Evolutionary conservation across 805 yeast species (phyloP), one percentile per base, ranked within the genome.

Genomic region (Diddensiella santjacobensis): DNA sequence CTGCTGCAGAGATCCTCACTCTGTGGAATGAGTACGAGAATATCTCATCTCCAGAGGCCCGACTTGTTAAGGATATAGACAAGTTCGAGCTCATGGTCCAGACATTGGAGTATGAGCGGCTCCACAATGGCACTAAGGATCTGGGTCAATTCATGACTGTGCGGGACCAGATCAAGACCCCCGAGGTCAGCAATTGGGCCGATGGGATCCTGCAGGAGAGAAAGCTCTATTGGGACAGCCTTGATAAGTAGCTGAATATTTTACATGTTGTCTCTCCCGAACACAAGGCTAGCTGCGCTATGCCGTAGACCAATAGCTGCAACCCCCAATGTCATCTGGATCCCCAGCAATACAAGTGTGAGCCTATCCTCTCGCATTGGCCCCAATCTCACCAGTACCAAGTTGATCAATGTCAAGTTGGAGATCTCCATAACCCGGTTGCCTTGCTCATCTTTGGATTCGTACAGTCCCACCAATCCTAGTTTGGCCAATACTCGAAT

Each of bases 1-100:
- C 84, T 31, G 82, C 93, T 10, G 56, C 68, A 29, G 89, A 85
- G 56, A 72, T 91, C 45, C 63, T 74, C 50, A 82, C 81, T 35
- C 75, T 81, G 52, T 91, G 96, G 96, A 68, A 82, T 48, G 96
- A 88, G 64, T 91, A 91, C 68, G 99, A 91, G 70, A 81, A 84
- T 60, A 84, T 87, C 57, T 74, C 87, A 56, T 79, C 83, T 38
- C 64, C 79, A 22, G 98, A 91, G 66, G 96, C 97, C 10, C 74
- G 82, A 47, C 87, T 87, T 57, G 96, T 91, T 54, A 91, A 91
- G 69, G 97, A 91, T 66, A 80, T 93, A 52, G 98, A 91, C 67
- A 91, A 91, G 76, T 84, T 56, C 87, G 87, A 69, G 83, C 90
- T 35, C 80, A 80, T 75, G 87, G 56, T 63, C 37, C 75, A 71